These are phyloP conservation scores for Ogataea pilisensis DNA, from an alignment of 805 yeast genomes.

Conservation along the genomic window DNA sequence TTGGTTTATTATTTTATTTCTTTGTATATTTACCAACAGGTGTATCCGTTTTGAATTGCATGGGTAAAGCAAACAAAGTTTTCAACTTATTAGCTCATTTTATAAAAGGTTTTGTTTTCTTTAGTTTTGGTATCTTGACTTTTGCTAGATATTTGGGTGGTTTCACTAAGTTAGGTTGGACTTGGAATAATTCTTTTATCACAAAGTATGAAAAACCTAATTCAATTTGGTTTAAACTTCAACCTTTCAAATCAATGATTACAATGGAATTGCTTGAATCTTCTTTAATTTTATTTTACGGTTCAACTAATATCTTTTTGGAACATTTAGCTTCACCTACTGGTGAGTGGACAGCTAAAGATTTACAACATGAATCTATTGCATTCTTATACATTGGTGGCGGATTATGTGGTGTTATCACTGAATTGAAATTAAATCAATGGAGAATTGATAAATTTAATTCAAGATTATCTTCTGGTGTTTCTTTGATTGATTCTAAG, in stretches of 20 bases:
- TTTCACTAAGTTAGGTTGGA: slow-evolving; percentile 72
- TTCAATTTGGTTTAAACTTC: slow-evolving; percentile 35
- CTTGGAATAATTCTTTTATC: slow-evolving; percentile 65
- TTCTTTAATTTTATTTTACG: slow-evolving; percentile 78
- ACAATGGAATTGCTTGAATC: slow-evolving; percentile 87
- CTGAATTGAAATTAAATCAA: slow-evolving; percentile 59
- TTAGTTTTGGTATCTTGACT: slow-evolving; percentile 70
- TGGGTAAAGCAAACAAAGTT: slow-evolving; percentile 65
- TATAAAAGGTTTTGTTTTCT: slow-evolving; percentile 92
- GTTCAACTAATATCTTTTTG: slow-evolving; percentile 81
- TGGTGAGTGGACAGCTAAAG: slow-evolving; percentile 86
- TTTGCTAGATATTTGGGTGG: slow-evolving; percentile 86
- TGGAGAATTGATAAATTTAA: slow-evolving; percentile 47
- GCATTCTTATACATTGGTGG: slow-evolving; percentile 91
- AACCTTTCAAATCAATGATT: slow-evolving; percentile 40
- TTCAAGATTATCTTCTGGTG: slow-evolving; percentile 7
- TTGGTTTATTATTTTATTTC: slow-evolving; percentile 60
- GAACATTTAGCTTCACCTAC: slow-evolving; percentile 81
- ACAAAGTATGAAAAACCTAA: slow-evolving; percentile 19
- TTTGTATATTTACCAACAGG: slow-evolving; percentile 53
- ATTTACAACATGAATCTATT: slow-evolving; percentile 83
- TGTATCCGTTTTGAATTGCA: slow-evolving; percentile 59
- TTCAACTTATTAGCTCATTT: slow-evolving; percentile 90
- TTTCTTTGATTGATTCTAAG: slow-evolving; percentile 13
- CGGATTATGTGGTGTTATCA: slow-evolving; percentile 84